phyloP scores from a whole-genome alignment of 202 grass and related monocot species.

The Schoenoplectus tabernaemontani region DNA sequence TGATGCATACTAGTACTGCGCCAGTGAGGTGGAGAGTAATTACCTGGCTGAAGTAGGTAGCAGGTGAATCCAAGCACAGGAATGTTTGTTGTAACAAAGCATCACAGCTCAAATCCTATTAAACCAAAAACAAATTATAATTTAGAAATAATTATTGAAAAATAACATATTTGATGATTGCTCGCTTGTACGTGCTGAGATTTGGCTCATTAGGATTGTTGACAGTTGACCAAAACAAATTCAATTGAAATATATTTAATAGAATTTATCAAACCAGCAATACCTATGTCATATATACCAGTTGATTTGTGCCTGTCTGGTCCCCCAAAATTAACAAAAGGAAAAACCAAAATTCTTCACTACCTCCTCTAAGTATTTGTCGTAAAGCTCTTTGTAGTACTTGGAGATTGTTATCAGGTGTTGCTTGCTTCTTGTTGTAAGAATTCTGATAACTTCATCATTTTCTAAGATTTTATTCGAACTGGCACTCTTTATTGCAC shows the following conservation, averaged over 20 bases:
- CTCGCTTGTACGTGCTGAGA: background rate
- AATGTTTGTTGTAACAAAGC: constrained; percentile 43
- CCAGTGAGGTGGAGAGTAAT: background rate
- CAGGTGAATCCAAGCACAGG: constrained; percentile 65
- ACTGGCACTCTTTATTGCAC: constrained; percentile 37
- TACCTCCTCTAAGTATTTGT: constrained; percentile 45
- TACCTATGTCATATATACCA: background rate
- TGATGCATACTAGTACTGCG: background rate
- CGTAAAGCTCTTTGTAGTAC: constrained; percentile 58
- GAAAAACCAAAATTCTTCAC: background rate
- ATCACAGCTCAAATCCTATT: constrained; percentile 28
- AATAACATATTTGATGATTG: background rate
- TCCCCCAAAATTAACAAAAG: background rate
- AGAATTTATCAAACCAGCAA: background rate
- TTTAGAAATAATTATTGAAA: constrained; percentile 6
- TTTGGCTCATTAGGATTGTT: background rate
- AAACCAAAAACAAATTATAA: background rate
- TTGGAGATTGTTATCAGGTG: constrained; percentile 61
- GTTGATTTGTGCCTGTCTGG: background rate
- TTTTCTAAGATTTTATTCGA: constrained; percentile 39
- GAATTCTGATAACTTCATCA: constrained; percentile 59
- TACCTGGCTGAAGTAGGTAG: constrained; percentile 74
- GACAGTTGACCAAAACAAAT: background rate
- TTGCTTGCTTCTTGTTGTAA: constrained; percentile 70
- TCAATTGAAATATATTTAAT: background rate